These are phyloP conservation scores for Mycena capillaripes DNA, from an alignment of 768 basidiomycete species.

Conservation along the genomic window DNA sequence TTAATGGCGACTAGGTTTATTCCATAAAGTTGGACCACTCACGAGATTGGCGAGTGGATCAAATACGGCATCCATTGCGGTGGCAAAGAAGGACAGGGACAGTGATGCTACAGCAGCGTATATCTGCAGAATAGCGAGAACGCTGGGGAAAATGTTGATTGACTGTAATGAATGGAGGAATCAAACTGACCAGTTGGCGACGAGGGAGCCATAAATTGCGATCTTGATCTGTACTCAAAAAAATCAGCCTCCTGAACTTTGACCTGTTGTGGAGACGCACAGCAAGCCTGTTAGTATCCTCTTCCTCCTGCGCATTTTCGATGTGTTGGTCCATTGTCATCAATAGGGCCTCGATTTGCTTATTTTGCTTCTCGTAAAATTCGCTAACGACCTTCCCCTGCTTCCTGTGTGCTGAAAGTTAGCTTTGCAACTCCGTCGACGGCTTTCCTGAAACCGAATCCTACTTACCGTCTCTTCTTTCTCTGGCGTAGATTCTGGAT, in stretches of 20 bases:
- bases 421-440: no score
- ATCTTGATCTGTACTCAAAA: constrained; percentile 61
- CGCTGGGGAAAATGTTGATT: constrained; percentile 11
- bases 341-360: constrained; percentile 67
- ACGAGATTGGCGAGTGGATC: constrained; percentile 61
- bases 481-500: constrained; percentile 39
- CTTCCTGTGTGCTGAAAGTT: no score
- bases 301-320: constrained; percentile 63
- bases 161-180: constrained; percentile 47
- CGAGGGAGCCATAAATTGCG: constrained; percentile 66
- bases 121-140: constrained; percentile 48
- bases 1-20: not conserved
- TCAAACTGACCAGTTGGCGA: constrained; percentile 61
- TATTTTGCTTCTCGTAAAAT: constrained; percentile 34
- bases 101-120: constrained; percentile 72
- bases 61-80: constrained; percentile 68
- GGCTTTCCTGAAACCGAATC: no score
- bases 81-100: constrained; percentile 72
- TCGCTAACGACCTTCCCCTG: constrained; percentile 54
- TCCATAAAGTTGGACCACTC: no score
- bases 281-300: constrained; percentile 57
- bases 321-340: constrained; percentile 72
- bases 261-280: constrained; percentile 43
- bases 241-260: not conserved
- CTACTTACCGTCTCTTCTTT: constrained; percentile 51